Base-by-base conservation (phyloP, 2,329 filamentous ascomycete species). In the Arthrinium phaeospermum region DNA sequence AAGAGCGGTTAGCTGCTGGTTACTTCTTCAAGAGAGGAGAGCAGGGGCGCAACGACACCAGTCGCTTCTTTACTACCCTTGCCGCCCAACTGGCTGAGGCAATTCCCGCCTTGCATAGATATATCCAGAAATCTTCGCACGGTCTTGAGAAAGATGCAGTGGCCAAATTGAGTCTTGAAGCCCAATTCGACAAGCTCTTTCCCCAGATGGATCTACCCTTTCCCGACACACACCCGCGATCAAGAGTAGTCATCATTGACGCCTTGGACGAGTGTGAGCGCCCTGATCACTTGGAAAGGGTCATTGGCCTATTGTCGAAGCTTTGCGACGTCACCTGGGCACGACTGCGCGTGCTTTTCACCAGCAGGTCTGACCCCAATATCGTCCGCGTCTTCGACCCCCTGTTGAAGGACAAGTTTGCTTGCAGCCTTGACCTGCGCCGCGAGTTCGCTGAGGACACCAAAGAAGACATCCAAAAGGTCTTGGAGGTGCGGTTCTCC, bases 11-110 rank as follows among this genome's bases (percentile, higher is more conserved):
- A 47, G 72, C n/a, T 51, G 72, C 67, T 70, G 45, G 72, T 13
- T 73, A 70, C 68, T 73, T 73, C 68, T 73, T 73, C 71, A 71
- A 71, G n/a, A 73, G 72, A 57, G 72, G 72, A 69, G 70, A 71
- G 34, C 44, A 51, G 67, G 67, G 70, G 34, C 72, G 72, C 5
- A 72, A 70, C 37, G 70, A 69, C 46, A 72, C 64, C 70, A 27
- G 34, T 53, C 64, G 61, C 4, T 44, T 73, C 2, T 71, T 72
- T 67, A 22, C 72, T 4, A 73, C 70, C 44, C 34, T 73, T 64
- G 72, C 71, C 47, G 64, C 22, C 1, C 45, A 47, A 16, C 1
- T 47, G 16, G 13, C 45, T 22, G 45, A 47, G 22, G 14, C 45
- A 4, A 22, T 47, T 1, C 45, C 45, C 14, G 2, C 45, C 7